phyloP scores from a whole-genome alignment of 352 stramenopile genomes.

The Phytophthora pseudosyringae region DNA sequence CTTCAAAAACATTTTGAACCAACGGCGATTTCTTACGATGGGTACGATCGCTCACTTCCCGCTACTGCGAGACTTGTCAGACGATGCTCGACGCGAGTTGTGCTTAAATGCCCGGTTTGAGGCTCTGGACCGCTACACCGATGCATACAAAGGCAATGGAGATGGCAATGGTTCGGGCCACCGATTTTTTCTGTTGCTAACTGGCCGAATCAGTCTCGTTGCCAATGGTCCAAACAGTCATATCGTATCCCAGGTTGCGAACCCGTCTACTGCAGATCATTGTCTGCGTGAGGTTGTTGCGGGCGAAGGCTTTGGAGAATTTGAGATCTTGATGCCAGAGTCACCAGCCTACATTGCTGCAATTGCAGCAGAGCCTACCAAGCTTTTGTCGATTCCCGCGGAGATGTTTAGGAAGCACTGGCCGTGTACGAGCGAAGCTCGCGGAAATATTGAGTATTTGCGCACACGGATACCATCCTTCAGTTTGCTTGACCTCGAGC shows the following conservation, averaged over 20 bases:
- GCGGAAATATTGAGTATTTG: conserved; percentile 57
- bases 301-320: conserved; percentile 67
- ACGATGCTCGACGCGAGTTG: conserved; percentile 49
- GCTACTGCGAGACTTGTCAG: conserved; percentile 44
- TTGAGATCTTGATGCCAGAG: conserved; percentile 61
- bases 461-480: conserved; percentile 51
- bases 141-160: conserved; percentile 53
- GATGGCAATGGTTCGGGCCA: conserved; percentile 19
- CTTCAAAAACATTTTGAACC: conserved; percentile 75
- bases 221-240: conserved; percentile 34
- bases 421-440: conserved; percentile 39
- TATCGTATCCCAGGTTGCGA: conserved; percentile 6
- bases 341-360: conserved; percentile 42
- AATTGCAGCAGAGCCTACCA: conserved; percentile 53
- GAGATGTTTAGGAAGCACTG: conserved; percentile 56
- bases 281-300: conserved; percentile 48
- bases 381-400: conserved; percentile 59
- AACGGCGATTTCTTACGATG: conserved; percentile 67
- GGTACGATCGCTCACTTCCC: conserved; percentile 59
- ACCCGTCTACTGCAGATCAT: conserved; percentile 6
- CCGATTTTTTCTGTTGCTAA: conserved; percentile 62
- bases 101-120: conserved; percentile 64
- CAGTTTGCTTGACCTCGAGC: conserved; percentile 53
- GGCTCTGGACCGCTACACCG: conserved; percentile 51
- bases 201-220: conserved; percentile 51